Evolutionary conservation across 306 rosid species (phyloP), one percentile per base, ranked within the genome.

Genomic region (Abrus precatorius): DNA sequence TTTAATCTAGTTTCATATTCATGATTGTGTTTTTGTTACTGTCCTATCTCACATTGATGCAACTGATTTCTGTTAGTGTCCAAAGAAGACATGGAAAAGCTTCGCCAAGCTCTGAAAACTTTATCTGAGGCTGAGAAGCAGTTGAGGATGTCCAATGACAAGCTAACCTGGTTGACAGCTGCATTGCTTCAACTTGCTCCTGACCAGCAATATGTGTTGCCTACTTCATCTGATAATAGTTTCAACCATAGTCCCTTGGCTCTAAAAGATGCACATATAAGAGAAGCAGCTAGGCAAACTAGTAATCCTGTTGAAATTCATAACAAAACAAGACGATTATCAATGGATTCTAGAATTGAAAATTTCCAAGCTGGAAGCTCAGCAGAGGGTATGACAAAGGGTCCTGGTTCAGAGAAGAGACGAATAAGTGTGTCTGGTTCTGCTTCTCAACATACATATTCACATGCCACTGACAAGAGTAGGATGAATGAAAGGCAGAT

Each of bases 111-210:
- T 81, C 88, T 96, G 84, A 96, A 86, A 88, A 90, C 97, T 52
- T 85, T 96, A 76, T 96, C 99, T 0, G 99, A 96, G 85, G 97
- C 98, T 71, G 99, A 96, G 84, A 96, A 96, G 85, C 99, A 96
- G 82, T 80, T 96, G 83, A 88, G 99, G 86, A 90, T 83, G 90
- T 93, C 99, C 56, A 96, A 92, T 84, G 99, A 96, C 85, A 93
- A 92, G 85, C 80, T 92, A 64, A 96, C 99, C 34, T 96, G 99
- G 99, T 82, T 96, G 69, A 96, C 99, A 41, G 98, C 98, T 82
- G 97, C 99, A 2, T 87, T 96, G 83, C 97, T 96, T 85, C 99
- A 96, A 88, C 97, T 96, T 83, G 99, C 98, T 73, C 99, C 98
- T 41, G 99, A 96, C 79, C 97, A 89, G 84, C 98, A 96, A 86